Base-by-base conservation (phyloP, 2,329 filamentous ascomycete species). In the Fusarium nodosum region DNA sequence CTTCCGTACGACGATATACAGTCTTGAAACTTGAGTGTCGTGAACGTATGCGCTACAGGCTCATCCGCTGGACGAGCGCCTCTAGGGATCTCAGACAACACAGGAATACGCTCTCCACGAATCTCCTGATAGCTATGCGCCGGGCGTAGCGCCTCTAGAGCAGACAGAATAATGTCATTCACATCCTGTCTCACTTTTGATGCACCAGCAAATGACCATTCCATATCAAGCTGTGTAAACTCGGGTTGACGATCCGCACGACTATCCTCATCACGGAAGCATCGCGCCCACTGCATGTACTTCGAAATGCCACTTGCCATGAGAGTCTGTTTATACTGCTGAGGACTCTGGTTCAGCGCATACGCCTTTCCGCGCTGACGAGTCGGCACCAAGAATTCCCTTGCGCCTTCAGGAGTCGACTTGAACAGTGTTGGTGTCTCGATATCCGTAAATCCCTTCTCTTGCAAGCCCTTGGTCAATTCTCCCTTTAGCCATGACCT, bases 291-390 rank as follows among this genome's bases (percentile, higher is more conserved):
- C 75, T 99, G 96, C 79, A 91, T 97, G 78, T 99, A 99, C 41
- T 87, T 88, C 1, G 85, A 82, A 13, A 97, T 87, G 0, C 95
- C 95, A 64, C 92, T 92, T 0, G 94, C 93, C 94, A 99, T 98
- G 42, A 99, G 86, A 3, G 97, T 93, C 81, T 99, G 96, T 81
- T 99, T 99, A 78, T 98, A 99, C 79, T 99, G 96, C 78, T 99
- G 96, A 1, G 96, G 96, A 70, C 95, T 98, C 78, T 99, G 97
- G 0, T 94, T 94, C 22, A 99, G 83, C 11, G 96, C 96, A 79
- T 98, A 99, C 5, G 93, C 94, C 64, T 90, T 82, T 0, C 93
- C 93, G 2, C 85, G 85, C 36, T 86, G 87, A 30, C 96, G 86
- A 1, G 94, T 97, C 0, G 96, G 96, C 7, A 99, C 95, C 8